Conservation (phyloP, 768 basidiomycete genomes). For the Leccinum ochraceum region DNA sequence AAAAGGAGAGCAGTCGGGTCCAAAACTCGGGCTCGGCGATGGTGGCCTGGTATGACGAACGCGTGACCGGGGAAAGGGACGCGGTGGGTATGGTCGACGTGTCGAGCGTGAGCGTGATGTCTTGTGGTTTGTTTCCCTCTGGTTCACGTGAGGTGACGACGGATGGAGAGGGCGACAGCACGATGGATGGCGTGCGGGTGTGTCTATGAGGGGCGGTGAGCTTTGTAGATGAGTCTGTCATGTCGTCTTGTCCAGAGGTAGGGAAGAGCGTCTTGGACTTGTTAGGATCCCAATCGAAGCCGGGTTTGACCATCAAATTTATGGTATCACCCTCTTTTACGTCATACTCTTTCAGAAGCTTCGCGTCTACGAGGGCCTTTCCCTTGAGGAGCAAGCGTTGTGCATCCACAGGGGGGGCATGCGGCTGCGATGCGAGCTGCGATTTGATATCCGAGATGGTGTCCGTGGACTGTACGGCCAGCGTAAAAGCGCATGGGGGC, state of each 20-base stretch:
- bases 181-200: conserved; percentile 72
- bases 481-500: conserved; percentile 72
- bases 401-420: conserved; percentile 74
- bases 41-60: conserved; percentile 38
- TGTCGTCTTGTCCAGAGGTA: conserved; percentile 22
- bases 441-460: conserved; percentile 79
- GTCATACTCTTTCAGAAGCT: conserved; percentile 89
- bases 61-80: conserved; percentile 39
- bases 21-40: conserved; percentile 83
- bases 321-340: conserved; percentile 79
- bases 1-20: conserved; percentile 64
- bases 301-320: conserved; percentile 85
- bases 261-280: conserved; percentile 31
- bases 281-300: conserved; percentile 63
- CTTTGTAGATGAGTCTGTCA: conserved; percentile 23
- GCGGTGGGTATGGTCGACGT: conserved; percentile 50
- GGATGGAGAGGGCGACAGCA: conserved; percentile 76
- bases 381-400: conserved; percentile 93
- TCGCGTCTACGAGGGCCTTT: conserved; percentile 87
- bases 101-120: conserved; percentile 72
- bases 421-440: conserved; percentile 63
- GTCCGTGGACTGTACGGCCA: conserved; percentile 79
- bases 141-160: conserved; percentile 36
- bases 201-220: conserved; percentile 44
- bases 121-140: conserved; percentile 47